Percentiles rank a stretch among this genome's conserved stretches.
phyloP scores from a whole-genome alignment of 2,329 filamentous ascomycete species.

The Verticillium zaregamsianum region DNA sequence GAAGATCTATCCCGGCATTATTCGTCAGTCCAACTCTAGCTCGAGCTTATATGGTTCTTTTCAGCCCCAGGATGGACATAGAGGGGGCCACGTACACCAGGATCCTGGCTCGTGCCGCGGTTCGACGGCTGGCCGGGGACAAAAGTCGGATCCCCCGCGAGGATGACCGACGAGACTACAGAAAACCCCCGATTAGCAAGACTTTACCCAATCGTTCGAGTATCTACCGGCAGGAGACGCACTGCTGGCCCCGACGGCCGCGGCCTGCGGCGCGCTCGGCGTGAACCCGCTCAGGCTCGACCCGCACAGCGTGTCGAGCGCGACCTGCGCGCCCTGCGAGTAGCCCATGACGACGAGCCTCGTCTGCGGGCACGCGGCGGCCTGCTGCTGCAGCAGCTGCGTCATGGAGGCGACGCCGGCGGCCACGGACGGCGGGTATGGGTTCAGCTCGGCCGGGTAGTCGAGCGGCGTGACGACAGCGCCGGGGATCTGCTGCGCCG shows the following conservation, averaged over 20 bases:
- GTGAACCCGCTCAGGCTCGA: neutral
- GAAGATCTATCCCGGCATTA: conserved; percentile 24
- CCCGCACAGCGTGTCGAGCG: conserved; percentile 31
- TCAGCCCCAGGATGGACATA: neutral
- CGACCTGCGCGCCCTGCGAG: conserved; percentile 36
- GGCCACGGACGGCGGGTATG: conserved; percentile 29
- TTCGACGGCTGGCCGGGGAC: conserved; percentile 28
- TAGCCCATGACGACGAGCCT: conserved; percentile 37
- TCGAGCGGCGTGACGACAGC: conserved; percentile 28
- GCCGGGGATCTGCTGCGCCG: conserved; percentile 26
- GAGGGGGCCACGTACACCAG: conserved; percentile 27
- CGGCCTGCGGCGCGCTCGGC: neutral
- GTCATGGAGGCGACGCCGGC: conserved; percentile 26
- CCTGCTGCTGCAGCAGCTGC: conserved; percentile 24
- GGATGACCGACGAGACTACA: conserved; percentile 33
- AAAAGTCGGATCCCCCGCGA: conserved; percentile 38
- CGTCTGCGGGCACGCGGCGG: conserved; percentile 28
- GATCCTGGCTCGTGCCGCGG: conserved; percentile 28
- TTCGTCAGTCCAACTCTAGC: neutral
- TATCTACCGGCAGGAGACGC: conserved; percentile 9
- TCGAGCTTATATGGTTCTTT: too few relatives aligned
- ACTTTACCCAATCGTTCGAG: neutral
- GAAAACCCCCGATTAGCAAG: neutral
- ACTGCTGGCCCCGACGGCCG: conserved; percentile 17
- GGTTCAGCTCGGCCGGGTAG: conserved; percentile 31